phyloP scores from a whole-genome alignment of 768 basidiomycete species.

The Sporobolomyces pararoseus region DNA sequence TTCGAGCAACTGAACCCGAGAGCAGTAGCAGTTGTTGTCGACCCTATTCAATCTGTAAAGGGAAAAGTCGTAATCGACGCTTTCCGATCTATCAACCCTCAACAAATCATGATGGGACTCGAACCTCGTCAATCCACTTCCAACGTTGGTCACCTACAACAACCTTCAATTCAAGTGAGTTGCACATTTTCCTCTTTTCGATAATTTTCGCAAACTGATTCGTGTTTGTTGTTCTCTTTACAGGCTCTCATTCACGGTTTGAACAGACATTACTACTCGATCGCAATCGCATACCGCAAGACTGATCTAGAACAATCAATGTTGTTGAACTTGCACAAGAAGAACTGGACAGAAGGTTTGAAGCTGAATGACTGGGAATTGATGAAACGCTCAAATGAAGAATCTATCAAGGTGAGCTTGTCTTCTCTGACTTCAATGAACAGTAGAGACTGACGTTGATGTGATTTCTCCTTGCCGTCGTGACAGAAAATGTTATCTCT shows the following conservation, averaged over 20 bases:
- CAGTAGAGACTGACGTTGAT: too few species aligned
- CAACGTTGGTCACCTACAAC: conserved; percentile 97
- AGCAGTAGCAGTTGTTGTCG: conserved; percentile 94
- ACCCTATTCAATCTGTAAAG: conserved; percentile 98
- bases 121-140: conserved; percentile 96
- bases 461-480: background rate
- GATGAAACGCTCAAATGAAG: conserved; percentile 85
- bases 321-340: conserved; percentile 98
- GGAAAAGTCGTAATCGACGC: conserved; percentile 97
- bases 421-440: conserved; percentile 35
- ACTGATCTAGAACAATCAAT: conserved; percentile 97
- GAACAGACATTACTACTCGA: conserved; percentile 96
- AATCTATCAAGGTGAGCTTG: conserved; percentile 78
- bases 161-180: conserved; percentile 87
- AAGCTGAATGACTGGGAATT: conserved; percentile 82
- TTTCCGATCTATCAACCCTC: conserved; percentile 92
- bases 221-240: too few species aligned
- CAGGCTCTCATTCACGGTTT: conserved; percentile 72
- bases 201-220: background rate
- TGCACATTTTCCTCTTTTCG: background rate
- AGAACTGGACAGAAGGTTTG: conserved; percentile 97
- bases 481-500: conserved; percentile 85
- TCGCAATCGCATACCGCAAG: conserved; percentile 96
- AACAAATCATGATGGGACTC: conserved; percentile 77
- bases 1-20: conserved; percentile 91